Base-by-base conservation (phyloP, 345 rosid genomes). In the Raphanus sativus region DNA sequence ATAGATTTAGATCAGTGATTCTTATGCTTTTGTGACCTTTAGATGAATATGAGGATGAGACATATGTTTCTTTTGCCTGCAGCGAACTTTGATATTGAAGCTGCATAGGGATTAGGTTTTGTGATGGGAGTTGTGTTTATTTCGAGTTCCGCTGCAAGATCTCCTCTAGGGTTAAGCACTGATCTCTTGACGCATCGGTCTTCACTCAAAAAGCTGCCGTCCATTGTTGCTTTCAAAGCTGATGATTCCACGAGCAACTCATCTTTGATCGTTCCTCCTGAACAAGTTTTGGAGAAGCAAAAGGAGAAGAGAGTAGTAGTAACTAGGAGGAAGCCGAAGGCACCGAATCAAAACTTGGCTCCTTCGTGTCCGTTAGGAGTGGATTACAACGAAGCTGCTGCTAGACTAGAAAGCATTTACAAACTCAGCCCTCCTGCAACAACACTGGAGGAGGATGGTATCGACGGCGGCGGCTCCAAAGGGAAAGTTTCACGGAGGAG, bases 361-460 rank as follows among this genome's bases (percentile, higher is more conserved):
- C 80, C 86, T 65, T 73, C 76, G 0, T 75, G 80, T 58, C 61
- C 89, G 1, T 67, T 75, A 79, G 55, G 52, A 12, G 15, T 45
- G 1, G 99, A 95, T 82, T 92, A 91, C 86, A 84, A 88, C 64
- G 97, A 90, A 82, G 97, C 94, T 7, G 98, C 99, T 30, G 94
- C 93, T 10, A 95, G 89, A 70, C 90, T 95, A 52, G 99, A 95
- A 74, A 88, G 61, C 69, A 80, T 95, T 58, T 95, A 77, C 86
- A 90, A 88, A 85, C 97, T 91, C 78, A 87, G 96, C 6, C 55
- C 55, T 76, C 90, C 94, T 24, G 61, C 86, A 2, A 72, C 83
- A 28, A 76, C 74, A 2, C 83, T 87, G n/a, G 86, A 65, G 15
- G 85, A 56, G 7, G 63, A 83, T 40, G 90, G 75, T 29, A 78